Evolutionary conservation across 164 flowering plant species (phyloP).

Genomic region (Stephania cephalantha): DNA sequence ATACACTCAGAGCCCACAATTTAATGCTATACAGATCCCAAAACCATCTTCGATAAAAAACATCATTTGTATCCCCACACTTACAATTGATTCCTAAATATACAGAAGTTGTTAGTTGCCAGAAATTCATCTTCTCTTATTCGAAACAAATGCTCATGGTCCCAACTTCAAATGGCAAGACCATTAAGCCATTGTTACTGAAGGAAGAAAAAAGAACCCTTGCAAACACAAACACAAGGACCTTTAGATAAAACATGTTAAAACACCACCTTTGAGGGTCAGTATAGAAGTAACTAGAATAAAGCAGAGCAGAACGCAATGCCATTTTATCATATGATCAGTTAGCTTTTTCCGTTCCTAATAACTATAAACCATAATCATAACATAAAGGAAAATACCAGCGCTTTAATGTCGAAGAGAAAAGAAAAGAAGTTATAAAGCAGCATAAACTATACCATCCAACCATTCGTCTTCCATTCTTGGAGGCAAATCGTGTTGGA

Average conservation of each 20-base stretch:
- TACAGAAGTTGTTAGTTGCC: too few species aligned
- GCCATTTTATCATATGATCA: not conserved
- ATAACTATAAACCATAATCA: not conserved
- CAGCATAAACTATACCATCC: constrained; percentile 46
- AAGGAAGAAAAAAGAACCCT: too few species aligned
- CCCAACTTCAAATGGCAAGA: too few species aligned
- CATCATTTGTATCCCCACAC: too few species aligned
- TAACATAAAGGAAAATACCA: not conserved
- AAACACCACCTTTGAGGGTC: not conserved
- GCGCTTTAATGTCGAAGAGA: not conserved
- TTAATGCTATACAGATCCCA: too few species aligned
- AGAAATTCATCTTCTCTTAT: not conserved
- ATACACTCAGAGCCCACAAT: too few species aligned
- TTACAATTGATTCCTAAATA: too few species aligned
- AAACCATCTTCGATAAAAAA: too few species aligned
- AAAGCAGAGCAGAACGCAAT: not conserved
- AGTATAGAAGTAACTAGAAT: not conserved
- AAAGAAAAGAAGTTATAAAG: not conserved
- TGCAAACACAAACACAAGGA: too few species aligned
- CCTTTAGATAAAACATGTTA: too few species aligned
- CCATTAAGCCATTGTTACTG: too few species aligned
- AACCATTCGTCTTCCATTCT: constrained; percentile 80
- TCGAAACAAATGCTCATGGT: not conserved
- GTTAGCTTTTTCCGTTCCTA: not conserved
- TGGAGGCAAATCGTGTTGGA: constrained; percentile 74